phyloP scores from a whole-genome alignment of 2,329 filamentous ascomycete species.

The Penicillium fuscoglaucum region DNA sequence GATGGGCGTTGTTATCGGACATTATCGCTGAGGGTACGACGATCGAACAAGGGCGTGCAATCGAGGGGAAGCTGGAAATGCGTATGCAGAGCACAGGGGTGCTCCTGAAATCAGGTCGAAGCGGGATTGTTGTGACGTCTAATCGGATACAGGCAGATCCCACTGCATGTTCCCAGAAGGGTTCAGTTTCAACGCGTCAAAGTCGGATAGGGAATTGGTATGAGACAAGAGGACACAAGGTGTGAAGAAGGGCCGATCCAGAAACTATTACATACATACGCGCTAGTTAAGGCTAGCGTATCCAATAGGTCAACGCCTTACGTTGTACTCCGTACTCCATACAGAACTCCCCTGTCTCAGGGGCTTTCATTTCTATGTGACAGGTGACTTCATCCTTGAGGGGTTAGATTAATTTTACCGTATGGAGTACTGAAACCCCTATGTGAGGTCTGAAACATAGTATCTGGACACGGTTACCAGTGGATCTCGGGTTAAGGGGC shows the following conservation, averaged over 20 bases:
- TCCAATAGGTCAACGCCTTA: slow-evolving; percentile 8
- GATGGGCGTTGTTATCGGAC: slow-evolving; percentile 27
- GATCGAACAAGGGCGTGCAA: slow-evolving; percentile 21
- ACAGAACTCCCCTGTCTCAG: slow-evolving; percentile 3
- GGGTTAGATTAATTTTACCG: neutral
- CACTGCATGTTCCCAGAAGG: slow-evolving; percentile 10
- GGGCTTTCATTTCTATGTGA: slow-evolving; percentile 8
- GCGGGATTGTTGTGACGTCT: slow-evolving; percentile 3
- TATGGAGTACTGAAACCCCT: neutral
- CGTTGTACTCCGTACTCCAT: neutral
- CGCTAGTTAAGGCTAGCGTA: slow-evolving; percentile 12
- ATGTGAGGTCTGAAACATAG: neutral
- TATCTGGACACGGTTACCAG: neutral
- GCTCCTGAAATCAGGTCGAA: neutral
- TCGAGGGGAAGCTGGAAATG: slow-evolving; percentile 11
- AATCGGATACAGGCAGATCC: slow-evolving; percentile 12
- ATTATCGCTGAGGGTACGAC: slow-evolving; percentile 12
- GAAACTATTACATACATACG: slow-evolving; percentile 16
- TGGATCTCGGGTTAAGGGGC: slow-evolving; percentile 3
- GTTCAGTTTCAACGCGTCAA: slow-evolving; percentile 2
- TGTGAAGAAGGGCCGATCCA: slow-evolving; percentile 8
- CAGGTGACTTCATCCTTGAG: slow-evolving; percentile 2
- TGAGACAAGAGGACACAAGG: slow-evolving; percentile 1
- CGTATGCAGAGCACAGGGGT: slow-evolving; percentile 12
- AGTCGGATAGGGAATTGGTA: neutral